Conservation (phyloP, 139 green algal species). For the Spirogloea muscicola region DNA sequence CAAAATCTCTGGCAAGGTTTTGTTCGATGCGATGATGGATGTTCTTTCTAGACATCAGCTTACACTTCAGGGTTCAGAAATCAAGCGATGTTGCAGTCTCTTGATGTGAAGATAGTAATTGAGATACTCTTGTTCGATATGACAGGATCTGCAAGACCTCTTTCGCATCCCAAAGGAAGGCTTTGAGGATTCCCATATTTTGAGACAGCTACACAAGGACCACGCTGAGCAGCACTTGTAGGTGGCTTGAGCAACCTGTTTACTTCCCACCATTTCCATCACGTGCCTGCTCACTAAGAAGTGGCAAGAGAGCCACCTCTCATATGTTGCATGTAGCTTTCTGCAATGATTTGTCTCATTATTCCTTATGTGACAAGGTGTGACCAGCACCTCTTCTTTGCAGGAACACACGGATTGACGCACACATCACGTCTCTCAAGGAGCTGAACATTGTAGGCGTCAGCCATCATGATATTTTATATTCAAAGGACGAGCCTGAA, state of each 20-base stretch:
- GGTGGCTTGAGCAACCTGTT: too few relatives aligned
- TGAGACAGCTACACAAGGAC: not conserved
- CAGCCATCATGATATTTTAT: constrained; percentile 15
- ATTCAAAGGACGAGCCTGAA: constrained; percentile 8
- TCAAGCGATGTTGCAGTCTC: not conserved
- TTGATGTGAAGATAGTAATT: not conserved
- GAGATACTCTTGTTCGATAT: not conserved
- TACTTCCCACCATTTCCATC: too few relatives aligned
- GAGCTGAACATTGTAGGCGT: constrained; percentile 22
- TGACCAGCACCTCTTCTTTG: not conserved
- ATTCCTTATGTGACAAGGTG: not conserved
- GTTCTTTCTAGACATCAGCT: too few relatives aligned
- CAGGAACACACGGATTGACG: not conserved
- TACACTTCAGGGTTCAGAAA: not conserved
- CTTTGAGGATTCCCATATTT: constrained; percentile 13
- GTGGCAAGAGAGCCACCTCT: too few relatives aligned
- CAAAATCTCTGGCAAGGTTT: not conserved
- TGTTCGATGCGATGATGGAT: too few relatives aligned
- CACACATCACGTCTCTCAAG: constrained; percentile 11
- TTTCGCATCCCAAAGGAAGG: constrained; percentile 18
- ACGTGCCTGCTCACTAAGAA: too few relatives aligned
- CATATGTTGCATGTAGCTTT: too few relatives aligned
- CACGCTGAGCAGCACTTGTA: constrained; percentile 19
- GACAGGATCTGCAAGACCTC: constrained; percentile 26
- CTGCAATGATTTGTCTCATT: too few relatives aligned